Conservation (phyloP, 2,329 filamentous ascomycete genomes). For the Fusarium nygamai region DNA sequence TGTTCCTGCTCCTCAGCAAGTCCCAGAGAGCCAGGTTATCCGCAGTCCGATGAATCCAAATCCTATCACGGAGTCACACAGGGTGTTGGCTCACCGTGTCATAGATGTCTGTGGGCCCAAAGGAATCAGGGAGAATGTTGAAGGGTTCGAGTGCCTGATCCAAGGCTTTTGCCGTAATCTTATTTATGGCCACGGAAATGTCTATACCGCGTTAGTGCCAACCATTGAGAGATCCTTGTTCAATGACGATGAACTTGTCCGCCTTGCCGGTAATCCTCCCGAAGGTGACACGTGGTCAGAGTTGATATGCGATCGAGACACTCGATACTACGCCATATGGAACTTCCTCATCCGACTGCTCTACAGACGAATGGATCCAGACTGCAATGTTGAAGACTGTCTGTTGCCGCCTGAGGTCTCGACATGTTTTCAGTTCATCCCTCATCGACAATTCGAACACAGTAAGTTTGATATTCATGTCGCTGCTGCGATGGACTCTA, state of each 20-base stretch:
- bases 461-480: neutral
- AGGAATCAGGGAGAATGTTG: neutral
- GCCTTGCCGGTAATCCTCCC: neutral
- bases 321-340: neutral
- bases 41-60: neutral
- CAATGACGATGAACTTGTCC: neutral
- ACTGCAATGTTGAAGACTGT: neutral
- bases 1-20: neutral
- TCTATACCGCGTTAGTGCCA: neutral
- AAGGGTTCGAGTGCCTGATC: neutral
- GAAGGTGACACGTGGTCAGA: neutral
- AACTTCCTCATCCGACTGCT: neutral
- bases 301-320: neutral
- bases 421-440: neutral
- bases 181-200: neutral
- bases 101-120: neutral
- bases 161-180: neutral
- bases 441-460: fast-evolving
- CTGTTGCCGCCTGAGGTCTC: neutral
- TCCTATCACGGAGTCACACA: neutral
- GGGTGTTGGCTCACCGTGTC: neutral
- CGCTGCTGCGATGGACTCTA: neutral
- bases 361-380: neutral
- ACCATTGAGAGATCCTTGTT: neutral
- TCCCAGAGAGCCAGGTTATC: neutral